Percentiles rank a stretch among this genome's conserved stretches.
Conservation (phyloP, 352 stramenopile species). For the Phytophthora citrophthora region DNA sequence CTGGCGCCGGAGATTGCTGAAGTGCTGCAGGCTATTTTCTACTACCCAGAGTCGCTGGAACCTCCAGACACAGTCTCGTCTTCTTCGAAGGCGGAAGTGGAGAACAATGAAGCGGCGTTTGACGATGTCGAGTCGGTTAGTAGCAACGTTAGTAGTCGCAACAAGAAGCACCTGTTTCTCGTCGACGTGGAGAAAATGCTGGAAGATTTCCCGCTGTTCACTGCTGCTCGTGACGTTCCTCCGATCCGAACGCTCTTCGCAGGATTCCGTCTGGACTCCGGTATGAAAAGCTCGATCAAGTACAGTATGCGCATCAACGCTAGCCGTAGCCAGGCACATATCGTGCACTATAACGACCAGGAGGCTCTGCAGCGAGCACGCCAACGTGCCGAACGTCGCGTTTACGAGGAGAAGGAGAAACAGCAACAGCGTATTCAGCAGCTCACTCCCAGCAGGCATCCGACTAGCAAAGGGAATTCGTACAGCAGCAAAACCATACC, state of each 20-base stretch:
- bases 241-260: constrained; percentile 64
- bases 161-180: constrained; percentile 44
- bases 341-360: constrained; percentile 74
- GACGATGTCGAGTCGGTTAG: constrained; percentile 27
- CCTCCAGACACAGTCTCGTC: constrained; percentile 4
- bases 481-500: constrained; percentile 59
- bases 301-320: constrained; percentile 83
- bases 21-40: constrained; percentile 66
- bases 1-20: constrained; percentile 63
- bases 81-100: constrained; percentile 6
- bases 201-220: constrained; percentile 50
- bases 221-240: constrained; percentile 33
- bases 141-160: constrained; percentile 28
- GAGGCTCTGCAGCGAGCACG: constrained; percentile 53
- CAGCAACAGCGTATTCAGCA: constrained; percentile 65
- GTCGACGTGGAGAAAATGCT: constrained; percentile 51
- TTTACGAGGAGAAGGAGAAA: constrained; percentile 74
- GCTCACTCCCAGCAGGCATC: constrained; percentile 41
- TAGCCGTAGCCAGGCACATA: constrained; percentile 68
- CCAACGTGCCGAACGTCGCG: constrained; percentile 66
- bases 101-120: constrained; percentile 16
- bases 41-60: constrained; percentile 22
- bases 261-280: constrained; percentile 72
- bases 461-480: constrained; percentile 32
- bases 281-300: constrained; percentile 78